Base-by-base conservation (phyloP, 495 filamentous ascomycete genomes). In the Tuber indicum region DNA sequence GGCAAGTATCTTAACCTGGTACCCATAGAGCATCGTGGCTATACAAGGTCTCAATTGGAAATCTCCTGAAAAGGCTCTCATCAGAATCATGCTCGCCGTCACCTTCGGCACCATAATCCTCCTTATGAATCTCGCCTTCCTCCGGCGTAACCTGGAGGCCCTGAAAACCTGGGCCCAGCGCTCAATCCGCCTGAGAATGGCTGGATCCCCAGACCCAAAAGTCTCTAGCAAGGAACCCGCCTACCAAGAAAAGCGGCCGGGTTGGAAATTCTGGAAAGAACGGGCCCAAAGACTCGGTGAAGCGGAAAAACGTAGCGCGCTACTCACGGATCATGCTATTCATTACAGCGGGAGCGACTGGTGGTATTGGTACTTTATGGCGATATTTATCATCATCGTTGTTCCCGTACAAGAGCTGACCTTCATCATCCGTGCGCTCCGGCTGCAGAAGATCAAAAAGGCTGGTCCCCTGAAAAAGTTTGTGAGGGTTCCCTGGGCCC, bases 351-450 rank as follows among this genome's bases (percentile, higher is more conserved):
- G 41, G 12, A 72, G 70, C n/a, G 43, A 7, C 70, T 72, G 70
- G 70, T 72, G 70, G 70, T 72, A 72, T n/a, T 41, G 32, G 32
- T 45, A 72, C 32, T 72, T 72, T 26, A 14, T 72, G 21, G 39
- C 43, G 21, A 32, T 72, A 72, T 72, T 72, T 32, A 26, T 72
- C 4, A 21, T 42, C 39, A 45, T 72, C 32, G 43, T 41, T 21
- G 21, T 72, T 42, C 70, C 70, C 19, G 70, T 72, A 10, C 39
- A 72, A 45, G 39, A 72, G 70, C 70, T 72, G 23, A 41, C 39
- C 39, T 72, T 72, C 36, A 62, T n/a, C 14, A 62, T 62, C 52
- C 52, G 3, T n/a, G 32, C 52, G 3, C 52, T 62, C 52, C 52
- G n/a, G 3, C 52, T 12, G 12, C n/a, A 32, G 52, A 3, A 5